Evolutionary conservation across 345 rosid species (phyloP).

Genomic region (Toxicodendron radicans): DNA sequence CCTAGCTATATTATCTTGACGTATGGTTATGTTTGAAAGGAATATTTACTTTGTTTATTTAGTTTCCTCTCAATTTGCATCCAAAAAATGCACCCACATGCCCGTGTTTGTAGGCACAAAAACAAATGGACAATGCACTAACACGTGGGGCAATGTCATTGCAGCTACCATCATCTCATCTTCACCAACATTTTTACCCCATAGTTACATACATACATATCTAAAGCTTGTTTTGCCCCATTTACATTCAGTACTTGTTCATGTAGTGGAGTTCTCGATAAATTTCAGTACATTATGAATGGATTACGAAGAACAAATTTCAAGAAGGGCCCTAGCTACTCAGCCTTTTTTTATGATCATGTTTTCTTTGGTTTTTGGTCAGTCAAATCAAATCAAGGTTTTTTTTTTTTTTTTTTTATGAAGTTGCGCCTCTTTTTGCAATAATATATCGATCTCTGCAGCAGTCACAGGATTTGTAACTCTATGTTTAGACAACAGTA

Average conservation of each 20-base stretch:
- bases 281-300: background rate
- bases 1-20: background rate
- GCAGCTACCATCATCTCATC: background rate
- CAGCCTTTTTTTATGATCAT: background rate
- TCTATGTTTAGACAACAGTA: background rate
- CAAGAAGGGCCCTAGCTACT: background rate
- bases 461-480: background rate
- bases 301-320: background rate
- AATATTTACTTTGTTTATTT: background rate
- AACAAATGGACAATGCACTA: conserved; percentile 4
- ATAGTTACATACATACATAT: no score
- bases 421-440: background rate
- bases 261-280: background rate
- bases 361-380: background rate
- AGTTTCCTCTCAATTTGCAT: background rate
- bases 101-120: background rate
- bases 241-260: background rate
- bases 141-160: conserved; percentile 6
- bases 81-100: background rate
- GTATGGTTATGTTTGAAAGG: background rate
- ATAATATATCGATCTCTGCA: background rate
- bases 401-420: background rate
- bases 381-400: background rate
- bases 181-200: background rate
- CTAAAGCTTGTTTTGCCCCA: background rate